Percentiles rank a stretch among this genome's conserved stretches.
These are phyloP conservation scores for Dianthus caryophyllus DNA, from an alignment of 148 eudicot genomes.

Conservation along the genomic window DNA sequence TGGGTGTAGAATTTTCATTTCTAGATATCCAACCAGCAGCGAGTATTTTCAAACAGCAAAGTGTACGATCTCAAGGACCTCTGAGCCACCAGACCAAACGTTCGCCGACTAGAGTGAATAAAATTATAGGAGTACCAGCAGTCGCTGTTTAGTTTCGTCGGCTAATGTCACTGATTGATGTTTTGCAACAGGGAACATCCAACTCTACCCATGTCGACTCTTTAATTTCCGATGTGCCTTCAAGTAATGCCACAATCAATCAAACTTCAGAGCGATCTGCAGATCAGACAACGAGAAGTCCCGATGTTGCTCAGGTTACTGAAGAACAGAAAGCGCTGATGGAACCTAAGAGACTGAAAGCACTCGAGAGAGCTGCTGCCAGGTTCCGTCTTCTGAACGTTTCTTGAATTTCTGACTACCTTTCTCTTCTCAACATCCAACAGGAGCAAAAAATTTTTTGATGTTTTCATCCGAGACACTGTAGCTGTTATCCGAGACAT, in stretches of 20 bases:
- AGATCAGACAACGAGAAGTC: constrained; percentile 6
- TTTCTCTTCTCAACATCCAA: neutral
- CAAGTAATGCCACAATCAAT: constrained; percentile 14
- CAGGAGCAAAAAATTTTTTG: too few relatives aligned
- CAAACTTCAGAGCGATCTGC: constrained; percentile 16
- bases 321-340: constrained; percentile 60
- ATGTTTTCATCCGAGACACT: too few relatives aligned
- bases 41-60: too few relatives aligned
- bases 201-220: constrained; percentile 15
- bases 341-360: constrained; percentile 59
- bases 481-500: too few relatives aligned
- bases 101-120: neutral
- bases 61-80: neutral
- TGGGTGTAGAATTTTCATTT: neutral
- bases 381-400: constrained; percentile 29
- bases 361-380: constrained; percentile 61
- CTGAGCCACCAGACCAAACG: too few relatives aligned
- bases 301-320: constrained; percentile 28
- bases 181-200: constrained; percentile 37
- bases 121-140: neutral
- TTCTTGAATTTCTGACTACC: constrained; percentile 26
- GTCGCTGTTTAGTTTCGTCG: neutral
- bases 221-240: constrained; percentile 20
- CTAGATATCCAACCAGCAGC: too few relatives aligned
- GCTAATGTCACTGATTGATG: neutral